These are phyloP conservation scores for Pichia sp. DNA, from an alignment of 1,139 yeast species.

Conservation along the genomic window DNA sequence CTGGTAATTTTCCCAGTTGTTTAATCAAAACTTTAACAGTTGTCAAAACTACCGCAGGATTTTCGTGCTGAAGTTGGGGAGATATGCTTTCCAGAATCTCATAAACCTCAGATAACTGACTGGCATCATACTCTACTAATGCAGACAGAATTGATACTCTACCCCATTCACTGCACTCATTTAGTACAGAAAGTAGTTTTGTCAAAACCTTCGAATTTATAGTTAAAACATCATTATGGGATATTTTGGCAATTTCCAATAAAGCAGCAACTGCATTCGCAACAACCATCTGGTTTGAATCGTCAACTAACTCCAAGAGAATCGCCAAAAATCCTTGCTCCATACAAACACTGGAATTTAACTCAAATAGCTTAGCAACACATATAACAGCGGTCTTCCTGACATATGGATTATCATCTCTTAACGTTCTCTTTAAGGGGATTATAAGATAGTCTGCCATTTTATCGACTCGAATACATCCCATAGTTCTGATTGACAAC, in stretches of 20 bases:
- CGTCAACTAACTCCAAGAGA: conserved; percentile 65
- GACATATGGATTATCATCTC: conserved; percentile 94
- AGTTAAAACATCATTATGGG: conserved; percentile 32
- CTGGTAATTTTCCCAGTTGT: conserved; percentile 52
- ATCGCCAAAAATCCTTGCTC: conserved; percentile 81
- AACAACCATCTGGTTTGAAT: conserved; percentile 92
- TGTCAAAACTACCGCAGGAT: conserved; percentile 88
- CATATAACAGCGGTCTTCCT: conserved; percentile 96
- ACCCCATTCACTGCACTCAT: conserved; percentile 99
- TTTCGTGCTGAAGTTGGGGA: conserved; percentile 96
- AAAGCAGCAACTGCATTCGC: conserved; percentile 88
- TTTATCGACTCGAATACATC: conserved; percentile 90
- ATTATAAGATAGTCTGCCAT: conserved; percentile 93
- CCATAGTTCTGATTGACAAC: conserved; percentile 96
- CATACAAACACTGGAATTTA: conserved; percentile 71
- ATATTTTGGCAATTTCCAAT: conserved; percentile 56
- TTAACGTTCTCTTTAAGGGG: conserved; percentile 76
- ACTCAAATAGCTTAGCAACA: conserved; percentile 89
- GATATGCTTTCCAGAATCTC: conserved; percentile 86
- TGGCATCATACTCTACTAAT: conserved; percentile 59
- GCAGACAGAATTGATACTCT: conserved; percentile 84
- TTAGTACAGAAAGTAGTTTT: conserved; percentile 70
- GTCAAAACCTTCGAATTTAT: conserved; percentile 44
- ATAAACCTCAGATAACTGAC: conserved; percentile 57
- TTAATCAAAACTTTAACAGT: conserved; percentile 76